These are phyloP conservation scores for Stachybotrys chartarum DNA, from an alignment of 2,329 filamentous ascomycete genomes.

Conservation along the genomic window DNA sequence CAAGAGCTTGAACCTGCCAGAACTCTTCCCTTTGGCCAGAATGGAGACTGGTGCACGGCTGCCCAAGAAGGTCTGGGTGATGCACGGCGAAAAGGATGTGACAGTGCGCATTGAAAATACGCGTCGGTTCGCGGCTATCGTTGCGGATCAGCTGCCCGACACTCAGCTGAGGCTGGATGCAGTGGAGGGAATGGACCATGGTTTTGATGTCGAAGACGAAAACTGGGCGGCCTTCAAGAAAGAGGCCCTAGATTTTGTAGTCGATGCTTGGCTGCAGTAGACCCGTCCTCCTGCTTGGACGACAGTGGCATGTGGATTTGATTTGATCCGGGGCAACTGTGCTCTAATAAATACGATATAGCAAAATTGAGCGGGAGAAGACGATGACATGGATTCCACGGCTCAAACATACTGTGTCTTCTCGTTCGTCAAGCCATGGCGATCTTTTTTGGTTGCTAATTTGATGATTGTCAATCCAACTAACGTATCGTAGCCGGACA, in stretches of 20 bases:
- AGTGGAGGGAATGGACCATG: constrained; percentile 11
- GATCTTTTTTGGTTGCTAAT: too few relatives aligned
- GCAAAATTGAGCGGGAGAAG: too few relatives aligned
- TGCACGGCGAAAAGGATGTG: constrained; percentile 11
- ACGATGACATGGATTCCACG: too few relatives aligned
- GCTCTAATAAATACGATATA: too few relatives aligned
- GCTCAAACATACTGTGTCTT: too few relatives aligned
- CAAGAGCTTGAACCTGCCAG: neutral
- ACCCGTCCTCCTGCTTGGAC: too few relatives aligned
- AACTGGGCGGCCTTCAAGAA: constrained; percentile 8
- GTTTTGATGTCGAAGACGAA: constrained; percentile 10
- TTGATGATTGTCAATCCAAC: too few relatives aligned
- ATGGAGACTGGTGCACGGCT: constrained; percentile 7
- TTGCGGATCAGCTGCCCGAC: constrained; percentile 3
- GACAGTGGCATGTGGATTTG: too few relatives aligned
- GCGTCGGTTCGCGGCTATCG: constrained; percentile 4
- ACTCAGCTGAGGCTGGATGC: constrained; percentile 9
- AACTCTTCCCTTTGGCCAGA: constrained; percentile 9
- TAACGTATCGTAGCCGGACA: too few relatives aligned
- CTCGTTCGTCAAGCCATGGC: too few relatives aligned
- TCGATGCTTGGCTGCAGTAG: constrained; percentile 8
- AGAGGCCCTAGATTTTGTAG: constrained; percentile 10
- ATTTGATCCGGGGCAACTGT: too few relatives aligned
- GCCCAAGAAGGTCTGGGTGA: constrained; percentile 9
- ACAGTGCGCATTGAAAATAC: constrained; percentile 5